phyloP scores from a whole-genome alignment of 768 basidiomycete species.

The Pholiota microspora region DNA sequence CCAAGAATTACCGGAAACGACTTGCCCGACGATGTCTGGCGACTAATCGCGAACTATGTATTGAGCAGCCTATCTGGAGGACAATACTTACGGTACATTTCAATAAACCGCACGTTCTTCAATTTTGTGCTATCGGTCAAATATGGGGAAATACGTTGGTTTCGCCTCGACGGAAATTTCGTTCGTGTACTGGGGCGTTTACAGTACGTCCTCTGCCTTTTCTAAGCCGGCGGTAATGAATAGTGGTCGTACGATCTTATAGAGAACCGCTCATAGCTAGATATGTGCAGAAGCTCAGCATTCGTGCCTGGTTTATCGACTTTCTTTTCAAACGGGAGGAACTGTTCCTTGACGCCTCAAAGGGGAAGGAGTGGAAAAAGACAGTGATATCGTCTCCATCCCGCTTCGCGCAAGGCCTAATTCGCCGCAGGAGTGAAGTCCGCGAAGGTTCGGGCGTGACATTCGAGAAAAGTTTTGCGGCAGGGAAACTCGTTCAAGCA shows the following conservation, averaged over 20 bases:
- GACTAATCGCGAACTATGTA: conserved; percentile 22
- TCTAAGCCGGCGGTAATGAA: background rate
- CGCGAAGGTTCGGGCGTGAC: background rate
- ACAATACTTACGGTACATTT: conserved; percentile 19
- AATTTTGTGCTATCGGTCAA: conserved; percentile 26
- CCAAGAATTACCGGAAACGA: conserved; percentile 15
- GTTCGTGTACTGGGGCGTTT: conserved; percentile 22
- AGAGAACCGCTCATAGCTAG: conserved; percentile 31
- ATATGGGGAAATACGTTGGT: conserved; percentile 32
- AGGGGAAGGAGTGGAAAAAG: too few species aligned
- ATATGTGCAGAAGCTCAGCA: conserved; percentile 31
- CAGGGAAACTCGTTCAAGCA: conserved; percentile 5
- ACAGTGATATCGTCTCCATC: background rate
- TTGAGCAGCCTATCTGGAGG: too few species aligned
- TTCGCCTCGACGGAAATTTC: conserved; percentile 26
- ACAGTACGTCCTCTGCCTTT: background rate
- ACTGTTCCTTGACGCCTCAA: background rate
- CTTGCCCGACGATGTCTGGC: conserved; percentile 34
- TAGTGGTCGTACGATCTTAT: conserved; percentile 24
- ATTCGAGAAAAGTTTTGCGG: background rate
- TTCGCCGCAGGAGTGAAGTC: background rate
- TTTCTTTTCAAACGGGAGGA: conserved; percentile 26
- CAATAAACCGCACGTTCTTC: conserved; percentile 33
- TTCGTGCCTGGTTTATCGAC: conserved; percentile 41
- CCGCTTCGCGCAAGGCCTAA: background rate